phyloP scores from a whole-genome alignment of 768 basidiomycete species.

The Xerocomellus amylosporus region DNA sequence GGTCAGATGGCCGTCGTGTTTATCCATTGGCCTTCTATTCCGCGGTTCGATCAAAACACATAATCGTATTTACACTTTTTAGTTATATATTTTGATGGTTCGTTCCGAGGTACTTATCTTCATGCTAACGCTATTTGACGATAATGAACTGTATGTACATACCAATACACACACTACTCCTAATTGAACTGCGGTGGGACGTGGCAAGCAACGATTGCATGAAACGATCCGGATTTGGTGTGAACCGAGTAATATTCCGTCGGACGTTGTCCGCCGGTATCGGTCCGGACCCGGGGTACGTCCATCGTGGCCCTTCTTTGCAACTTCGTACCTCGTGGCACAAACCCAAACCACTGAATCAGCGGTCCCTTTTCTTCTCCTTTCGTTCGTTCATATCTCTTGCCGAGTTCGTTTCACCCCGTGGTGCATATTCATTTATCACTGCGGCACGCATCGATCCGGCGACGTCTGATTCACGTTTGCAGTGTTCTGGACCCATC shows the following conservation, averaged over 20 bases:
- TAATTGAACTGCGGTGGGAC: not conserved
- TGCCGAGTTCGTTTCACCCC: not conserved
- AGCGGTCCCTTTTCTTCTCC: not conserved
- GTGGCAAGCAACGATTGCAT: not conserved
- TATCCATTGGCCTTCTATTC: not conserved
- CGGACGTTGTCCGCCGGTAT: not conserved
- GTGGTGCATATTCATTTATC: not conserved
- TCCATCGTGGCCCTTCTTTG: not conserved
- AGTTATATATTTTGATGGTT: not conserved
- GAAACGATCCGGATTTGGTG: too few relatives aligned
- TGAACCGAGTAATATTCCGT: not conserved
- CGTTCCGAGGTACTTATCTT: not conserved
- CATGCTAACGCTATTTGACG: not conserved
- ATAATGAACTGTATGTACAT: constrained; percentile 1
- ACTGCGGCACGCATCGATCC: not conserved
- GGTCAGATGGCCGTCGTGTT: not conserved
- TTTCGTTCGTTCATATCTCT: not conserved
- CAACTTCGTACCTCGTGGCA: not conserved
- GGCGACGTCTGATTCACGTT: not conserved
- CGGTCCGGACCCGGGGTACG: not conserved
- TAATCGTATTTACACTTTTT: not conserved
- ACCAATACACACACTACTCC: not conserved
- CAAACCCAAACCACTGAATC: constrained; percentile 1
- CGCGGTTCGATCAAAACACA: constrained; percentile 6
- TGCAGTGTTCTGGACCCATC: not conserved